Evolutionary conservation across 2,329 filamentous ascomycete species (phyloP).

Genomic region (Pestalotiopsis sp.): DNA sequence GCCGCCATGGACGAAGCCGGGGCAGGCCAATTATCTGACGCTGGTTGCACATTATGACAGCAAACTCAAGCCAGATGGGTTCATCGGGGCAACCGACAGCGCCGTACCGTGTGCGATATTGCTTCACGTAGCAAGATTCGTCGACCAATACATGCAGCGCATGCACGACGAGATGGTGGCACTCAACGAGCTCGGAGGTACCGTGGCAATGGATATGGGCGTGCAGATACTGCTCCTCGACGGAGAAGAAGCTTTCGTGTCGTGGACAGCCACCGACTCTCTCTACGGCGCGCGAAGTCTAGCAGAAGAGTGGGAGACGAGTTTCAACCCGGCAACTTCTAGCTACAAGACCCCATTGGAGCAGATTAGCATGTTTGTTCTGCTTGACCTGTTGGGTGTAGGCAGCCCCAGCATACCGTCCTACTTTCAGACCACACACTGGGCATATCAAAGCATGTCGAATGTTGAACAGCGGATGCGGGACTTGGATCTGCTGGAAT

Average conservation of each 20-base stretch:
- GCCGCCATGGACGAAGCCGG: slow-evolving; percentile 73
- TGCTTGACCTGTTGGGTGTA: slow-evolving; percentile 74
- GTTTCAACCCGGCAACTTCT: slow-evolving; percentile 67
- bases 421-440: slow-evolving; percentile 79
- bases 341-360: slow-evolving; percentile 70
- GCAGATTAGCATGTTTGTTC: slow-evolving; percentile 75
- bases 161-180: slow-evolving; percentile 74
- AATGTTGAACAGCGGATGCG: slow-evolving; percentile 67
- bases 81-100: slow-evolving; percentile 84
- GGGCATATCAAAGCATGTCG: slow-evolving; percentile 75
- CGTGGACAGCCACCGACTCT: slow-evolving; percentile 74
- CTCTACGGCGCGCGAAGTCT: slow-evolving; percentile 79
- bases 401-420: slow-evolving; percentile 65
- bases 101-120: slow-evolving; percentile 85
- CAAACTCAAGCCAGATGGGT: slow-evolving; percentile 71
- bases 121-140: slow-evolving; percentile 72
- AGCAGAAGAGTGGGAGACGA: slow-evolving; percentile 72
- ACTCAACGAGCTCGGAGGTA: slow-evolving; percentile 48
- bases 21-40: slow-evolving; percentile 74
- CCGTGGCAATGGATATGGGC: slow-evolving; percentile 69
- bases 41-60: slow-evolving; percentile 86
- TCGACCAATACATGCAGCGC: slow-evolving; percentile 72
- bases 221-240: slow-evolving; percentile 82
- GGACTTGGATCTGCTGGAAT: slow-evolving; percentile 54
- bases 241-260: slow-evolving; percentile 78